Percentiles rank a stretch among this genome's conserved stretches.
Evolutionary conservation across 2,329 filamentous ascomycete species (phyloP).

Genomic region (Exophiala sp.): DNA sequence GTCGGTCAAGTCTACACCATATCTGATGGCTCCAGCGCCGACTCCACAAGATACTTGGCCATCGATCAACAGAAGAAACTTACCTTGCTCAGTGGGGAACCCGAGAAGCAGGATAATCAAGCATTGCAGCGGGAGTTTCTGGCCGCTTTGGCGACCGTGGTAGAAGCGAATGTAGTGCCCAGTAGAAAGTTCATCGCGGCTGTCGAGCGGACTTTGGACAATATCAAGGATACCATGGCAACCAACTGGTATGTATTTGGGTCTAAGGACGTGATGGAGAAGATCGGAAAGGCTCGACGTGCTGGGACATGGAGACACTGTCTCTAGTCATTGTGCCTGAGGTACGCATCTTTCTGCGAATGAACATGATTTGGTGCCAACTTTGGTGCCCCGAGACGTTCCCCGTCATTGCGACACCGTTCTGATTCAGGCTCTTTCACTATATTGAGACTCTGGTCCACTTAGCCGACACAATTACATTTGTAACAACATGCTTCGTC

Average conservation of each 20-base stretch:
- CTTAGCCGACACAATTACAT: too few species aligned
- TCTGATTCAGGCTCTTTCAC: too few species aligned
- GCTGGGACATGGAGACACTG: neutral
- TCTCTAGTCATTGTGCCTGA: neutral
- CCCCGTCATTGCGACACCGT: too few species aligned
- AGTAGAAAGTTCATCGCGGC: slow-evolving; percentile 1
- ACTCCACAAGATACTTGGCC: neutral
- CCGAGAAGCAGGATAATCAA: slow-evolving; percentile 3
- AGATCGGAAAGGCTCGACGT: neutral
- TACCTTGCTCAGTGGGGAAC: neutral
- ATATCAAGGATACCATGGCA: neutral
- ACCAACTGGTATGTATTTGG: slow-evolving; percentile 3
- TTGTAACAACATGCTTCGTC: too few species aligned
- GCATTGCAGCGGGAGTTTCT: slow-evolving; percentile 7
- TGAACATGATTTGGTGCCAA: too few species aligned
- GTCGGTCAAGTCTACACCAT: neutral
- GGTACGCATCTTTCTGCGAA: too few species aligned
- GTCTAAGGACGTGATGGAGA: slow-evolving; percentile 3
- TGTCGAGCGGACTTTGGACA: neutral
- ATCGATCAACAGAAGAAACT: neutral
- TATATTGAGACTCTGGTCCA: too few species aligned
- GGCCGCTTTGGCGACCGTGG: slow-evolving; percentile 1
- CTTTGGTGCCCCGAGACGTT: too few species aligned
- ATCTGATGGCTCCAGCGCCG: neutral
- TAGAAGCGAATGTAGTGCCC: slow-evolving; percentile 3